A percentile compares a stretch with the other conserved stretches of the same genome.
Evolutionary conservation across 352 stramenopile genomes (phyloP).

Genomic region (Pythium chondricola): DNA sequence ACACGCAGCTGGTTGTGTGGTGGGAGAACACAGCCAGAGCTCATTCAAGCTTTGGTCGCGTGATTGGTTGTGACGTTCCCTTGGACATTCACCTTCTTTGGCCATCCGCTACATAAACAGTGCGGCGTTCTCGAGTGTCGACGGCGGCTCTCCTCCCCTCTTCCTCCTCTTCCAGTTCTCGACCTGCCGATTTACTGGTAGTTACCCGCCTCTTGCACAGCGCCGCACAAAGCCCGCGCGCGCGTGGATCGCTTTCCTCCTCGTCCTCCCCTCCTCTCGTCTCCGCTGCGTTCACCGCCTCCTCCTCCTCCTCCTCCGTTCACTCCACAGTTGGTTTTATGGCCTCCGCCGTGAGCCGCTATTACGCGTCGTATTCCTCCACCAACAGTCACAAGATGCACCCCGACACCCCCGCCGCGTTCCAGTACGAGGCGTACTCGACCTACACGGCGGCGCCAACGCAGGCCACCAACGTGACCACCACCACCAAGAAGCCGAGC

Average conservation of each 20-base stretch:
- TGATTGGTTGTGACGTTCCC: background rate
- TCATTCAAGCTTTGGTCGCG: background rate
- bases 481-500: background rate
- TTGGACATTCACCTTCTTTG: background rate
- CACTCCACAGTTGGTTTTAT: slow-evolving; percentile 53
- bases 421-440: slow-evolving; percentile 22
- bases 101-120: background rate
- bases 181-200: slow-evolving; percentile 2
- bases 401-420: slow-evolving; percentile 6
- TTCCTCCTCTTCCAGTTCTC: background rate
- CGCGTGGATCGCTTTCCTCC: slow-evolving; percentile 12
- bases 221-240: background rate
- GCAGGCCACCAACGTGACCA: background rate
- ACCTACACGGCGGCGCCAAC: slow-evolving; percentile 6
- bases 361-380: slow-evolving; percentile 10
- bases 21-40: background rate
- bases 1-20: background rate
- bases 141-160: background rate
- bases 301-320: slow-evolving; percentile 26
- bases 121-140: background rate
- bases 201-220: background rate
- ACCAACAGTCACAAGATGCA: slow-evolving; percentile 15
- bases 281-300: background rate
- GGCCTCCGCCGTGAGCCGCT: slow-evolving; percentile 37
- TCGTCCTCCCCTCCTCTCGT: slow-evolving; percentile 11